Base-by-base conservation (phyloP, 2,329 filamentous ascomycete genomes). In the Aspergillus flavus region DNA sequence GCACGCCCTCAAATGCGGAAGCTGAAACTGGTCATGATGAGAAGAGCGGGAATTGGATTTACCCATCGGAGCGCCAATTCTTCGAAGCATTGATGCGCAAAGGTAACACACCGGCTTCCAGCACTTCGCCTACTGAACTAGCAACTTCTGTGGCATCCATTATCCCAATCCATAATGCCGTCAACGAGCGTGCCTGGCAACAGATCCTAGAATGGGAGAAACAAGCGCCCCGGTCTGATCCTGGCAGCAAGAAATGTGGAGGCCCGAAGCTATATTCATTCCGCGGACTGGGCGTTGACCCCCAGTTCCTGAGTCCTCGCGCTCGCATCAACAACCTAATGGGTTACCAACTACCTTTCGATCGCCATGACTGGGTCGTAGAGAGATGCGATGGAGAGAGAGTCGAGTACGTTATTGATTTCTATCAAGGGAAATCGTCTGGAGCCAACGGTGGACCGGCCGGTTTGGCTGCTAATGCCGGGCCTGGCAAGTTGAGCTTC, bases 371-470 rank as follows among this genome's bases (percentile, higher is more conserved):
- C 78, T 99, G 95, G 95, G 89, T 97, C 28, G 90, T 99, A 41
- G 94, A 99, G 79, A 85, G 95, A 58, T 98, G 95, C 75, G 94
- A 91, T 23, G 81, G 81, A 7, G 73, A 76, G 62, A 87, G 87
- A 72, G 82, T 99, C 56, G 95, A 98, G 72, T 99, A 99, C 76
- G 91, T 99, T 45, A 99, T 99, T 77, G 95, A 99, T 79, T 99
- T 99, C 72, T 99, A 99, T 75, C 89, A 93, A 6, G 95, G 95
- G 0, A 87, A 83, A 69, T 76, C 83, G 34, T 62, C 76, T 66
- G 72, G 68, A 62, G 32, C 78, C 75, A 61, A 60, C 53, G 67
- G 58, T 39, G 67, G 64, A n/a, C 54, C 68, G 30, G 39, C 65
- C 16, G 75, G 74, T 11, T 63, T 78, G 60, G 68, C 73, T 41